Evolutionary conservation across 306 rosid genomes (phyloP), one percentile per base, ranked within the genome.

Genomic region (Prunus mongolica): DNA sequence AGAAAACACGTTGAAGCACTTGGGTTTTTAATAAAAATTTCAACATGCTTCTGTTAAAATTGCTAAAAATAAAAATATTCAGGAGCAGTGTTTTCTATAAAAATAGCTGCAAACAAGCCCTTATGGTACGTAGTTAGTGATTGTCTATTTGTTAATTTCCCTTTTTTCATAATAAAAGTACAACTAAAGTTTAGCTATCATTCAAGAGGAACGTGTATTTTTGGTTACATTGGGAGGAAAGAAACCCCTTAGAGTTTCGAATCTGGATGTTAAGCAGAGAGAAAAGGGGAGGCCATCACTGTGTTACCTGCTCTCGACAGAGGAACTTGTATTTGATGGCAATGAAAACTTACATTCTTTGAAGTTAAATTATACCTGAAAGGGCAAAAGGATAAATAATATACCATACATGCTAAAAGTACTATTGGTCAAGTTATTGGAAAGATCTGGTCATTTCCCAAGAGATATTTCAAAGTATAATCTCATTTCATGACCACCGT

Each of bases 381-480:
- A 3, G 24, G 24, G 32, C 18, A 2, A 12, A 12, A 5, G 1
- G 10, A 12, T 14, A 24, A 12, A 60, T 60, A 22, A 60, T 60
- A 60, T 25, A 49, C 6, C 12, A 30, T 24, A 45, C 50, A 30
- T 74, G 63, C 4, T 5, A 54, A 30, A 38, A n/a, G 32, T 60
- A n/a, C 11, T 2, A 30, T 47, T 28, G 61, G 49, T 25, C 27
- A 30, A 18, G 22, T 30, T 20, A 44, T 60, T 3, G 22, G 30
- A 58, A 38, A 41, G 80, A 80, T 69, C 49, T 46, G 66, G 50
- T 25, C 22, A 24, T 28, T 25, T 30, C 45, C 80, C 76, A 18
- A 69, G 56, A 65, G 50, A 76, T 71, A 46, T 30, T 71, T 46
- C 28, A 28, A 54, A 5, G 44, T 38, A 1, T 51, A 54, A 28